Evolutionary conservation across 2,329 filamentous ascomycete species (phyloP).

Genomic region (Tolypocladium paradoxum): DNA sequence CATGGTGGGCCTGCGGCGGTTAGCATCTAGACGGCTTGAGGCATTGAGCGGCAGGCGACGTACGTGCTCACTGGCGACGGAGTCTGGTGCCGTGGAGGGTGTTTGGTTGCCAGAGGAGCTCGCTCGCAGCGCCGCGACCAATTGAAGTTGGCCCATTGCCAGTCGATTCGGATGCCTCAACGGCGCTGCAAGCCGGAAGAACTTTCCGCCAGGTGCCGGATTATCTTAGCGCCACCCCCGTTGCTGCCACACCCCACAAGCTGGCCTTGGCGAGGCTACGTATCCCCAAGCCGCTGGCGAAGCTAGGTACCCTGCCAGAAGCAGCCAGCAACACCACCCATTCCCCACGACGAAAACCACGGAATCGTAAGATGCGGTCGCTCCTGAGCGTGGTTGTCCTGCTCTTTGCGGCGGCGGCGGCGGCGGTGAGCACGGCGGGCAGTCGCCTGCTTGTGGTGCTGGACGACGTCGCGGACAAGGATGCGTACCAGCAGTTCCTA

Average conservation of each 20-base stretch:
- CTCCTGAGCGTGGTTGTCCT: conserved; percentile 60
- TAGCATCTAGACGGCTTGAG: background rate
- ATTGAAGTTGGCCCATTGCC: background rate
- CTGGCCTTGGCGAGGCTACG: conserved; percentile 3
- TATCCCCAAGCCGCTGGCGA: background rate
- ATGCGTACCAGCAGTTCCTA: conserved; percentile 72
- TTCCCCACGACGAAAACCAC: background rate
- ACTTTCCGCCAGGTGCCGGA: background rate
- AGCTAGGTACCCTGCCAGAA: too few species aligned
- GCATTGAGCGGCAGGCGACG: background rate
- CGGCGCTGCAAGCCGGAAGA: background rate
- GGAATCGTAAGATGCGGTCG: conserved; percentile 52
- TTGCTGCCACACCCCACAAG: background rate
- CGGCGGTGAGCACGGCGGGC: conserved; percentile 70
- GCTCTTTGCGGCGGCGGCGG: conserved; percentile 53
- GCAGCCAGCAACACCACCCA: background rate
- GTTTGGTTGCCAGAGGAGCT: background rate
- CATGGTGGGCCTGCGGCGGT: conserved; percentile 34
- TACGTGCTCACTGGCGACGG: background rate
- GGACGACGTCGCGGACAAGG: conserved; percentile 72
- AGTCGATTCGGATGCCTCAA: background rate
- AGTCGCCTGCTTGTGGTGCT: conserved; percentile 75
- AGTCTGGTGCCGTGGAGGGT: background rate
- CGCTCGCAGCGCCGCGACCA: background rate
- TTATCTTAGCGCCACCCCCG: background rate